Evolutionary conservation across 495 filamentous ascomycete genomes (phyloP).

Genomic region (Viridothelium virens): DNA sequence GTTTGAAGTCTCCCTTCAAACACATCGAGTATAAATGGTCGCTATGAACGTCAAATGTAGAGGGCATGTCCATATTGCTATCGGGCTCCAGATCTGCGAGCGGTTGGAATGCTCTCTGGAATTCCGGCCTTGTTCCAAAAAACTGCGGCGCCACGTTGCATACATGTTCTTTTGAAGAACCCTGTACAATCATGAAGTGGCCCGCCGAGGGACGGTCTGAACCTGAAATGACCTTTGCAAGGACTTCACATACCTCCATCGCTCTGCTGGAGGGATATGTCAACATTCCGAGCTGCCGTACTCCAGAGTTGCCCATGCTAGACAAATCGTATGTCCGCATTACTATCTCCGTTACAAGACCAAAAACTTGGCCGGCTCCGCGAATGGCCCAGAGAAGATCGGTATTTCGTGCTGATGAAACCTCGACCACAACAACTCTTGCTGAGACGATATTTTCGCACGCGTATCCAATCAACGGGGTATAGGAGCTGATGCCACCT

Average conservation of each 20-base stretch:
- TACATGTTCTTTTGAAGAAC: neutral
- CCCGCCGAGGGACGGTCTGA: neutral
- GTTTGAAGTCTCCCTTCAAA: neutral
- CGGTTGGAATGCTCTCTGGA: neutral
- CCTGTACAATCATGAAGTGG: neutral
- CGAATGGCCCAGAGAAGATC: constrained; percentile 33
- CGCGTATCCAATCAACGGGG: constrained; percentile 21
- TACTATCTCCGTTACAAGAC: constrained; percentile 28
- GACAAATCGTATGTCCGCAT: constrained; percentile 3
- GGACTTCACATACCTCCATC: neutral
- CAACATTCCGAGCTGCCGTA: neutral
- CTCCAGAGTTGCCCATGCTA: neutral
- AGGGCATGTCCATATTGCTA: neutral
- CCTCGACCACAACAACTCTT: constrained; percentile 28
- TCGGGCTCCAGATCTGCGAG: neutral
- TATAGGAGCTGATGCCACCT: constrained; percentile 23
- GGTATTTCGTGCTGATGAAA: constrained; percentile 19
- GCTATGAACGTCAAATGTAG: neutral
- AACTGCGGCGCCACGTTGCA: neutral
- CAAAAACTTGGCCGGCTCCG: constrained; percentile 33
- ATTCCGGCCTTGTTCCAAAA: neutral
- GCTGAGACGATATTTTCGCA: constrained; percentile 33
- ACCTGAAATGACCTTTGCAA: neutral
- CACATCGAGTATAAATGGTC: neutral
- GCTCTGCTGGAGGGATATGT: neutral